Base-by-base conservation (phyloP, 345 rosid species). In the Aethionema arabicum region DNA sequence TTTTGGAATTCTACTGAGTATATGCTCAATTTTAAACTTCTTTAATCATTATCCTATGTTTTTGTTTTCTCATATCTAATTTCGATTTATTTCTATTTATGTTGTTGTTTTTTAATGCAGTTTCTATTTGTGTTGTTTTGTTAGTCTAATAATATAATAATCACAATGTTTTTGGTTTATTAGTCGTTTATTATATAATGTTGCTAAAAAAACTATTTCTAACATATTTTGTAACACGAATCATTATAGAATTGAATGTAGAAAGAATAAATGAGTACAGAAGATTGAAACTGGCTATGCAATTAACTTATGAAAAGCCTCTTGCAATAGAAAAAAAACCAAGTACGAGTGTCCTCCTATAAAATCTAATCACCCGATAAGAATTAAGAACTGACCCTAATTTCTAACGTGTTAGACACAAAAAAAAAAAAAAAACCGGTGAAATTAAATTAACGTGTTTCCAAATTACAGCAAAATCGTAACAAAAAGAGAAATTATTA, bases 261-360 rank as follows among this genome's bases (percentile, higher is more conserved):
- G 35, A 12, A 21, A 21, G 27, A 2, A 52, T 21, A 13, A 5
- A 62, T 31, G 38, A 6, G 40, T 27, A 56, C 85, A 77, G 38
- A 80, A 59, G 68, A 92, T 67, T 13, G 85, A 76, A 56, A 89
- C 95, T 6, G 93, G 93, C 74, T 85, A 91, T 11, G 95, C 98
- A 43, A 85, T 79, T 74, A 92, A 92, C 62, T 89, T 85, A 56
- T 35, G 78, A 74, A 89, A 92, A 39, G 96, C 96, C 51, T 89
- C 91, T 96, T 92, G 55, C 64, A 78, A 39, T n/a, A n/a, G n/a
- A n/a, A n/a, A n/a, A n/a, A n/a, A n/a, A n/a, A n/a, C n/a, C n/a
- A n/a, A n/a, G n/a, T n/a, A n/a, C n/a, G n/a, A n/a, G n/a, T n/a
- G n/a, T 11, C 59, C 42, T 32, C 15, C 12, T 59, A 8, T 6